Conservation (phyloP, 129 eudicot species). For the Mikania micrantha region DNA sequence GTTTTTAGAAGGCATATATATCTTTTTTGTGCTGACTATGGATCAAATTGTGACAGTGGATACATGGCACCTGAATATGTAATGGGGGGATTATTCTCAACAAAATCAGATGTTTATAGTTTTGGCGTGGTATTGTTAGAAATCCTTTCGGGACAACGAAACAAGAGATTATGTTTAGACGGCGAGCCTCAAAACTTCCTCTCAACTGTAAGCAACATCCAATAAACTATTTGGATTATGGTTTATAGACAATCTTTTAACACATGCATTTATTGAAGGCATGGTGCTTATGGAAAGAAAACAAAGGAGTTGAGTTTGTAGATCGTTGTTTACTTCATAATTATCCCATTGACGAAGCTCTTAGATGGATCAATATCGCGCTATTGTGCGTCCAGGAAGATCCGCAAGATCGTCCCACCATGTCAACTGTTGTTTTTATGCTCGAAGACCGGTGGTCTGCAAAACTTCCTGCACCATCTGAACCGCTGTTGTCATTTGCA, state of each 20-base stretch:
- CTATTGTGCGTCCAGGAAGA: conserved; percentile 37
- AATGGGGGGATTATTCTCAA: conserved; percentile 31
- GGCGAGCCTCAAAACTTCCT: conserved; percentile 13
- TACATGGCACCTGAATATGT: conserved; percentile 50
- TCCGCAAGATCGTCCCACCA: conserved; percentile 31
- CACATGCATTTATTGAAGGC: conserved; percentile 19
- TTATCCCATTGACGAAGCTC: neutral
- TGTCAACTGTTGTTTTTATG: conserved; percentile 28
- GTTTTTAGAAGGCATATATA: too few species aligned
- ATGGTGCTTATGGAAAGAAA: conserved; percentile 25
- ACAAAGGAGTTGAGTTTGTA: conserved; percentile 17
- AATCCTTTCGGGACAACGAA: conserved; percentile 21
- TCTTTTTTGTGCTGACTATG: too few species aligned
- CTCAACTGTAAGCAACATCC: conserved; percentile 11
- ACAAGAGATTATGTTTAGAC: conserved; percentile 7
- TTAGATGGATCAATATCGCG: conserved; percentile 29
- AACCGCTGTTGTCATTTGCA: conserved; percentile 24
- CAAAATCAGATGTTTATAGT: conserved; percentile 35
- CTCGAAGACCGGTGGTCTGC: conserved; percentile 26
- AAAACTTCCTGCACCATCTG: conserved; percentile 22
- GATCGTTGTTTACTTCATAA: neutral
- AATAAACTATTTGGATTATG: too few species aligned
- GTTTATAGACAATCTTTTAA: too few species aligned
- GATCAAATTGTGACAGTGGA: conserved; percentile 26
- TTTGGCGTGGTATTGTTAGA: conserved; percentile 35